Conservation (phyloP, 2,329 filamentous ascomycete genomes). For the Trichoderma sp. region DNA sequence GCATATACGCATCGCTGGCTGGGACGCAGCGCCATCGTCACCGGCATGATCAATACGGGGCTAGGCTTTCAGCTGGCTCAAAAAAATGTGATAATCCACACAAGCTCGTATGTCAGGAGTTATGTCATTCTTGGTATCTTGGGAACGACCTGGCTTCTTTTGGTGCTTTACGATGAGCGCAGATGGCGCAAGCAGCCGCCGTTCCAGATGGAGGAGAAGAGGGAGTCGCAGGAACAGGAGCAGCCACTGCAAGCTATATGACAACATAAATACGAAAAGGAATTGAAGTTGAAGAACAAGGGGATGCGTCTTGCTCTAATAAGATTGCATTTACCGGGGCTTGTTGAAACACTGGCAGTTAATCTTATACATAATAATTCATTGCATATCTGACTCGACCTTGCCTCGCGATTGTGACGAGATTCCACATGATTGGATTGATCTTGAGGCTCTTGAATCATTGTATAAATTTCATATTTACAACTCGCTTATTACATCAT, state of each 20-base stretch:
- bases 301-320: too few relatives aligned
- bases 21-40: neutral
- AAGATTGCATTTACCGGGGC: too few relatives aligned
- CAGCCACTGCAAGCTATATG: neutral
- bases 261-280: too few relatives aligned
- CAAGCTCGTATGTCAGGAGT: neutral
- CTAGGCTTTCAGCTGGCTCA: constrained; percentile 13
- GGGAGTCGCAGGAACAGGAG: neutral
- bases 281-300: neutral
- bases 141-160: neutral
- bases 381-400: neutral
- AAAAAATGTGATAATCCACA: constrained; percentile 14
- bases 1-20: constrained; percentile 19
- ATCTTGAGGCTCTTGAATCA: neutral
- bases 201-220: constrained; percentile 11
- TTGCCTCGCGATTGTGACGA: neutral
- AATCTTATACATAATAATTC: neutral
- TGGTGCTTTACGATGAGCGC: constrained; percentile 4
- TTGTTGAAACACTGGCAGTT: neutral
- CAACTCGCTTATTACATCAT: neutral
- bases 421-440: neutral
- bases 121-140: constrained; percentile 5
- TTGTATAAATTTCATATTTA: neutral
- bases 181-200: neutral
- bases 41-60: constrained; percentile 8